These are phyloP conservation scores for Monosporascus cannonballus DNA, from an alignment of 2,329 filamentous ascomycete genomes.

Conservation along the genomic window DNA sequence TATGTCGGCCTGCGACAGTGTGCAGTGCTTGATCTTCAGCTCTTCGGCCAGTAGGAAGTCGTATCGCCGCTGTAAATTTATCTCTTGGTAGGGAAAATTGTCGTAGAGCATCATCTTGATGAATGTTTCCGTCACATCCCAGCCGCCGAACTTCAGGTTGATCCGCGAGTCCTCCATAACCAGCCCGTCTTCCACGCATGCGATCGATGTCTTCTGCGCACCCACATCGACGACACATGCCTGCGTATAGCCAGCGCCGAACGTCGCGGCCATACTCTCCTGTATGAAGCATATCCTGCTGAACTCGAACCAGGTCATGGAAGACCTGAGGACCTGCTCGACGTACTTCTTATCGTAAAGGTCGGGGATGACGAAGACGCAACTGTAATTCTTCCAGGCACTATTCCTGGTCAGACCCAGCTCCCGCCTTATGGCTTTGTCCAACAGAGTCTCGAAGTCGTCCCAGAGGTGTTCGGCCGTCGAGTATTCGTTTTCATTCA, in stretches of 20 bases:
- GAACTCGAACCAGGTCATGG: slow-evolving; percentile 87
- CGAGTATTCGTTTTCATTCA: slow-evolving; percentile 85
- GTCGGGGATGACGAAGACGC: slow-evolving; percentile 95
- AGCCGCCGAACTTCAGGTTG: slow-evolving; percentile 90
- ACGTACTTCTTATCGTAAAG: slow-evolving; percentile 94
- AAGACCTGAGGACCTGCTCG: slow-evolving; percentile 73
- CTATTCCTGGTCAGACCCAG: slow-evolving; percentile 71
- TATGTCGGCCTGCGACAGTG: slow-evolving; percentile 83
- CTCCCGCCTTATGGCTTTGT: slow-evolving; percentile 81
- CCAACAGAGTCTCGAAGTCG: slow-evolving; percentile 81
- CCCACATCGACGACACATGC: slow-evolving; percentile 95
- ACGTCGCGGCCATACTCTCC: slow-evolving; percentile 90
- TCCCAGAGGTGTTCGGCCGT: slow-evolving; percentile 75
- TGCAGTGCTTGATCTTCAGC: slow-evolving; percentile 88
- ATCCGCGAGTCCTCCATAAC: slow-evolving; percentile 90
- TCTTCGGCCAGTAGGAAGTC: slow-evolving; percentile 94
- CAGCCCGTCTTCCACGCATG: slow-evolving; percentile 94
- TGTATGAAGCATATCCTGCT: slow-evolving; percentile 88
- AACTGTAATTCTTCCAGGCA: slow-evolving; percentile 86
- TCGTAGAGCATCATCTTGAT: slow-evolving; percentile 98
- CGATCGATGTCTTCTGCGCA: slow-evolving; percentile 94
- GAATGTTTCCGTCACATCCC: slow-evolving; percentile 89
- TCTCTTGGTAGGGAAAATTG: slow-evolving; percentile 90
- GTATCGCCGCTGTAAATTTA: slow-evolving; percentile 84
- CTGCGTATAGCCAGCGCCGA: slow-evolving; percentile 89